Conservation (phyloP, 2,329 filamentous ascomycete species). For the Xylariaceae sp. region DNA sequence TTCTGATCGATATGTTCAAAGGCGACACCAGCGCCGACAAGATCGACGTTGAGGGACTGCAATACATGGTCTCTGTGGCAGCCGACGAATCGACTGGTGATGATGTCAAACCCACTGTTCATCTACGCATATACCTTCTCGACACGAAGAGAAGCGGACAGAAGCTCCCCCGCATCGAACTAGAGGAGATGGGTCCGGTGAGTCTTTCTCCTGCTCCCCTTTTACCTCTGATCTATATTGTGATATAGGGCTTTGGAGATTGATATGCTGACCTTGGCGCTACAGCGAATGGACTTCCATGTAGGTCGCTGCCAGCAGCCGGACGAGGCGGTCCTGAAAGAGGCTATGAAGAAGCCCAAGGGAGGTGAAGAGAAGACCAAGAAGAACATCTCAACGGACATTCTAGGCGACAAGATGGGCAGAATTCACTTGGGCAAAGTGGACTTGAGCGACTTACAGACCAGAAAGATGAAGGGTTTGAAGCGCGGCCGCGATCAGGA, state of each 20-base stretch:
- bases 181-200: slow-evolving; percentile 91
- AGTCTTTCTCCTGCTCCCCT: slow-evolving; percentile 48
- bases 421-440: slow-evolving; percentile 87
- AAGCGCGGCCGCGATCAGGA: slow-evolving; percentile 70
- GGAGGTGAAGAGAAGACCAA: slow-evolving; percentile 70
- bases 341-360: slow-evolving; percentile 82
- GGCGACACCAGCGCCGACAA: slow-evolving; percentile 68
- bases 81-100: slow-evolving; percentile 57
- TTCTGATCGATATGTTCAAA: slow-evolving; percentile 87
- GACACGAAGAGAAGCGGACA: slow-evolving; percentile 81
- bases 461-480: slow-evolving; percentile 98
- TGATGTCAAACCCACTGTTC: slow-evolving; percentile 50
- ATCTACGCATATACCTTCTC: slow-evolving; percentile 78
- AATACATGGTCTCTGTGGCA: slow-evolving; percentile 79
- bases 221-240: neutral
- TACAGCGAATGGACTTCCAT: slow-evolving; percentile 49
- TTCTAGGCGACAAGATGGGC: slow-evolving; percentile 93
- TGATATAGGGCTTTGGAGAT: neutral
- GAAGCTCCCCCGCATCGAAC: slow-evolving; percentile 80
- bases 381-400: slow-evolving; percentile 92
- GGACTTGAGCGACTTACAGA: slow-evolving; percentile 81
- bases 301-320: slow-evolving; percentile 76
- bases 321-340: slow-evolving; percentile 75
- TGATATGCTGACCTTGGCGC: slow-evolving; percentile 2
- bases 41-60: slow-evolving; percentile 91